Base-by-base conservation (phyloP, 1,139 yeast genomes). In the Candida pseudoviswanathii region DNA sequence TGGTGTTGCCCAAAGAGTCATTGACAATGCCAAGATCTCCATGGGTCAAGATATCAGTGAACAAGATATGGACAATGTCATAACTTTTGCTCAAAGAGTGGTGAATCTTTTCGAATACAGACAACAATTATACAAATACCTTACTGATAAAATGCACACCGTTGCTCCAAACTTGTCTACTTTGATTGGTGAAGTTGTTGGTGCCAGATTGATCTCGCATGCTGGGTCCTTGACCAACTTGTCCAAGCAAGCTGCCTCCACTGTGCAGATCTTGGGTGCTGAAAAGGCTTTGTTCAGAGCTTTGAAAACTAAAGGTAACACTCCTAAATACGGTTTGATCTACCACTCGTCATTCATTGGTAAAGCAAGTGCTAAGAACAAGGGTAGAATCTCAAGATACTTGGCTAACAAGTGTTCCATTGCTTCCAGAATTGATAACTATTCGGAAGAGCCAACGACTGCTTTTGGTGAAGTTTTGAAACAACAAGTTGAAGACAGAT, bases 221-320 rank as follows among this genome's bases (percentile, higher is more conserved):
- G 96, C 99, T 53, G 99, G 99, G 71, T 92, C 98, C 58, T 81
- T 94, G 68, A 91, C 97, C 58, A 90, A 90, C 72, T 80, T 94
- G 67, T 92, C 98, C 54, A 94, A 94, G 73, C 97, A 95, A 71
- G 98, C 99, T 60, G 99, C 99, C 50, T 94, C 99, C 24, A 94
- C 99, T 54, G 95, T 95, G 56, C 99, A 95, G 80, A 94, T 95
- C 64, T 82, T 95, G 68, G 99, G 99, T 75, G 99, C 99, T 59
- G 99, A 95, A 77, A 95, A 95, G 82, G 99, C 99, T 45, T 81
- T 95, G 58, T 95, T 95, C 81, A 86, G 98, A 78, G 99, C 99
- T 55, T 84, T 94, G 68, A 94, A 94, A 80, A 95, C 99, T 54
- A 94, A 94, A 77, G 96, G 92, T 67, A 96, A 94, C 71, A 95